phyloP scores from a whole-genome alignment of 257 asterid genomes.

The Anisodus tanguticus region DNA sequence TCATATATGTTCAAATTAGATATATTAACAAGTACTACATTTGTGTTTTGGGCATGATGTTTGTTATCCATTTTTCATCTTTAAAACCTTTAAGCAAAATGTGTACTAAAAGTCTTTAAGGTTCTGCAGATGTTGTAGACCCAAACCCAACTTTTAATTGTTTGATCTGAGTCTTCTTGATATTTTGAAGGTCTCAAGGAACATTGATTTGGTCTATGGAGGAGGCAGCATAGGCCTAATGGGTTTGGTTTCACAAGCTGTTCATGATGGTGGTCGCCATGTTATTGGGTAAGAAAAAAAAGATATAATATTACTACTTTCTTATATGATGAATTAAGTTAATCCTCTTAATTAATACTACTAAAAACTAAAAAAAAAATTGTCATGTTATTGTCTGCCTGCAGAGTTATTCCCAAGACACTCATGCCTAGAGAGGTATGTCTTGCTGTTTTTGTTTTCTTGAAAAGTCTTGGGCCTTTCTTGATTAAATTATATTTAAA shows the following conservation, averaged over 20 bases:
- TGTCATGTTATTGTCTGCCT: slow-evolving; percentile 73
- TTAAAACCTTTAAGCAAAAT: neutral
- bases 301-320: neutral
- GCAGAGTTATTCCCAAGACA: slow-evolving; percentile 99
- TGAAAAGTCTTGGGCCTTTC: slow-evolving; percentile 45
- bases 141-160: too few species aligned
- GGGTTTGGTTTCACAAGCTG: slow-evolving; percentile 96
- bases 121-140: too few species aligned
- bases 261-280: slow-evolving; percentile 92
- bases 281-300: slow-evolving; percentile 67
- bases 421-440: slow-evolving; percentile 99
- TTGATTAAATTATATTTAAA: slow-evolving; percentile 32
- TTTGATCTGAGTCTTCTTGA: slow-evolving; percentile 32
- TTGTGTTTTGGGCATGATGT: neutral
- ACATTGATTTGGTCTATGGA: slow-evolving; percentile 97
- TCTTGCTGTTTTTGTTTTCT: slow-evolving; percentile 44
- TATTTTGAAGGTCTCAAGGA: slow-evolving; percentile 63
- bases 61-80: slow-evolving; percentile 15
- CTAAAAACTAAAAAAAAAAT: slow-evolving; percentile 44
- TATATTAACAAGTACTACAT: slow-evolving; percentile 8
- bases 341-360: slow-evolving; percentile 22
- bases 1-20: slow-evolving; percentile 28
- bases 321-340: slow-evolving; percentile 10
- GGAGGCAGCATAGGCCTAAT: slow-evolving; percentile 98
- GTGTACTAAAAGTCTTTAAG: slow-evolving; percentile 1